A percentile compares a stretch with the other conserved stretches of the same genome.
Evolutionary conservation across 352 stramenopile species (phyloP).

Genomic region (Blastocystis sp.): DNA sequence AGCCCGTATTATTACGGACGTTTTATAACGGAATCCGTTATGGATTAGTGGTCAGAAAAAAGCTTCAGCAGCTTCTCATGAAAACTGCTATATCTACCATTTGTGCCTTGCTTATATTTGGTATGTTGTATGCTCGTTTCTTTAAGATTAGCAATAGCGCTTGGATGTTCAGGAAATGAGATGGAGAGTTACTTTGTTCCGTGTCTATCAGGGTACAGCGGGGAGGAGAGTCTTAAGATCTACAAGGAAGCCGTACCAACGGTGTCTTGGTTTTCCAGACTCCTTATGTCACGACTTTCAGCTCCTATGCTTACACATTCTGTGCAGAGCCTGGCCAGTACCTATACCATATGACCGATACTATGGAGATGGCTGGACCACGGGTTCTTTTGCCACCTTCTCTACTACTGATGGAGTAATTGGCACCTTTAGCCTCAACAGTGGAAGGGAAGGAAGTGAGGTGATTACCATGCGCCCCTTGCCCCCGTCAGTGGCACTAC

Average conservation of each 20-base stretch:
- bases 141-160: neutral
- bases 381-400: neutral
- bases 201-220: neutral
- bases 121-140: neutral
- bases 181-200: neutral
- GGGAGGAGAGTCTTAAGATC: neutral
- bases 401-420: neutral
- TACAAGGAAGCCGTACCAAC: neutral
- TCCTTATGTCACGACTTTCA: neutral
- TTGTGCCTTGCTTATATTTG: neutral
- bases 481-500: conserved; percentile 18
- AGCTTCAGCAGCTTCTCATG: neutral
- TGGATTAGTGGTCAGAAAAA: neutral
- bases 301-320: neutral
- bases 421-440: neutral
- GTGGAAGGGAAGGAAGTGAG: neutral
- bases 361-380: neutral
- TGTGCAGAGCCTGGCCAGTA: neutral
- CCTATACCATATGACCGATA: neutral
- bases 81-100: neutral
- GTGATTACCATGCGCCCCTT: neutral
- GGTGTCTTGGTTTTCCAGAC: neutral
- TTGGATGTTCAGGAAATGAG: neutral
- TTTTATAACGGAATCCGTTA: too few species aligned
- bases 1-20: too few species aligned